phyloP scores from a whole-genome alignment of 2,329 filamentous ascomycete genomes.

The Ophidiomyces ophidiicola region DNA sequence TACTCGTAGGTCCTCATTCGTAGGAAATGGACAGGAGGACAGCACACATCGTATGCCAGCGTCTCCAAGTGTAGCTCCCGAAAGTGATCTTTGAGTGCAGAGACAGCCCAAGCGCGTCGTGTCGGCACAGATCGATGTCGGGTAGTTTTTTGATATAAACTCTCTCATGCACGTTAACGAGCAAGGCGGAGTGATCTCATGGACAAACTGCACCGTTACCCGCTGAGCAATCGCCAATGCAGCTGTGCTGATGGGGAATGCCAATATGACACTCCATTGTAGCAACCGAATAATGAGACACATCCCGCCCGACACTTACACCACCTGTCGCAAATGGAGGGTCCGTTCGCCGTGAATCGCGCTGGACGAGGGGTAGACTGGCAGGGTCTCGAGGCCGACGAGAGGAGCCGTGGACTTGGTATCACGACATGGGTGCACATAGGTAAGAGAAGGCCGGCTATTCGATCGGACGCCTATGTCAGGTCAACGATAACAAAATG shows the following conservation, averaged over 20 bases:
- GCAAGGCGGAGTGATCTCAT: conserved; percentile 43
- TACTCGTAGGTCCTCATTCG: conserved; percentile 35
- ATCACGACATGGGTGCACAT: conserved; percentile 2
- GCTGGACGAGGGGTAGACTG: too few relatives aligned
- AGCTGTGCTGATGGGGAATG: conserved; percentile 9
- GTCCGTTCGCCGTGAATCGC: not conserved
- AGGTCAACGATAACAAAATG: not conserved
- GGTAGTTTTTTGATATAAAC: conserved; percentile 52
- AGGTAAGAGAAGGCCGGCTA: not conserved
- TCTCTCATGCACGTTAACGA: conserved; percentile 49
- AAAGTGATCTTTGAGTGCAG: conserved; percentile 47
- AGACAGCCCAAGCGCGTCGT: conserved; percentile 49
- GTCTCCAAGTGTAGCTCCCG: conserved; percentile 60
- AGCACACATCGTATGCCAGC: conserved; percentile 56
- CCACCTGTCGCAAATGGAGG: not conserved
- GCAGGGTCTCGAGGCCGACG: not conserved
- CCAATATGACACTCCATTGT: not conserved
- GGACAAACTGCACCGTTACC: conserved; percentile 17
- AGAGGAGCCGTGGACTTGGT: not conserved
- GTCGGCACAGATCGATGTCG: conserved; percentile 37
- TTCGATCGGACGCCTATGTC: not conserved
- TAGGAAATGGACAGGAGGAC: conserved; percentile 42
- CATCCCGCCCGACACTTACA: conserved; percentile 1
- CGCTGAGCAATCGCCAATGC: conserved; percentile 13
- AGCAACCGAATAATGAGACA: not conserved